Base-by-base conservation (phyloP, 169 alveolate genomes). In the Pseudocohnilembus persalinus region DNA sequence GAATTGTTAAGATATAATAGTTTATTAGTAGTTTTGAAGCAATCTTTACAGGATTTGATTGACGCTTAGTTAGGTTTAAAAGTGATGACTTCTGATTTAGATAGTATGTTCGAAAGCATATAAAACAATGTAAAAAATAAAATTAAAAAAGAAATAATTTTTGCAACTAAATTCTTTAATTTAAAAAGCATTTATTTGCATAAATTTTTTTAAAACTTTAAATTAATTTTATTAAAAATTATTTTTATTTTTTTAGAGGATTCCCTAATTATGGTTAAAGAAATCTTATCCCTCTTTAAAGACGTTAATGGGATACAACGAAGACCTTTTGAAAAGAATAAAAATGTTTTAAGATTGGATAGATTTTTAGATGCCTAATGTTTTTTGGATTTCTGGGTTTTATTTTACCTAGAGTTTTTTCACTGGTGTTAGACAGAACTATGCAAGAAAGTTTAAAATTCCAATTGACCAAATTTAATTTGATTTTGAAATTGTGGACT, bases 1-100 rank as follows among this genome's bases (percentile, higher is more conserved):
- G 99, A 97, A 89, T 90, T 96, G 73, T 91, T 95, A 0, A 92
- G 99, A 89, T 97, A 94, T 92, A 97, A 96, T 76, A 92, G 92
- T 81, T 89, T 96, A 63, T 74, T 93, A 28, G 87, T 80, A 65
- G 85, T 73, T n/a, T 63, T 92, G 0, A 88, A 82, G 28, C 68
- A 79, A 34, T 78, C 89, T 6, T 73, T 85, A 6, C 26, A 73
- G 26, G 89, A 85, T 85, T 73, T 85, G 31, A 78, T 85, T 78
- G 35, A 78, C 64, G 89, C 85, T 25, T 64, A 75, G 0, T 63
- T 78, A 34, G 89, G 89, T 28, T 76, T 78, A 27, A 85, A 77
- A 65, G 89, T 85, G 1, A 85, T 85, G 89, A 85, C 85, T 73
- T n/a, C 49, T 73, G 35, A 78, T 29, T 83, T 88, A 84, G 89